These are phyloP conservation scores for Debaryomyces fabryi DNA, from an alignment of 1,139 yeast species.

Conservation along the genomic window DNA sequence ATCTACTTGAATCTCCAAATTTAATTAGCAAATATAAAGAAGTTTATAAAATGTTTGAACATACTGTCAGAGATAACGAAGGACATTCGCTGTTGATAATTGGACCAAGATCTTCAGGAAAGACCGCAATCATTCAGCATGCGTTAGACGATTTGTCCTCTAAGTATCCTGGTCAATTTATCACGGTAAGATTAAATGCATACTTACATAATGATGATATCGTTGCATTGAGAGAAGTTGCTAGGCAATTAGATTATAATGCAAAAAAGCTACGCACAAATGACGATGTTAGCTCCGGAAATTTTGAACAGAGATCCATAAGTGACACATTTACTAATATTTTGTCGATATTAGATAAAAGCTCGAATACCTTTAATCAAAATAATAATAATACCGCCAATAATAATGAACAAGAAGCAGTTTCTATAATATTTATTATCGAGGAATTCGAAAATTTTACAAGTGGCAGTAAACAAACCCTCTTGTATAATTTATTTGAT, in stretches of 20 bases:
- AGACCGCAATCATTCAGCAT: slow-evolving; percentile 62
- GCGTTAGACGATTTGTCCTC: slow-evolving; percentile 53
- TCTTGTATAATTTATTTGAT: slow-evolving; percentile 85
- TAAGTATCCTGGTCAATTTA: slow-evolving; percentile 49
- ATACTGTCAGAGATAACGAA: slow-evolving; percentile 68
- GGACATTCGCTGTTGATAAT: slow-evolving; percentile 80
- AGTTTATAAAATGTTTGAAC: slow-evolving; percentile 58
- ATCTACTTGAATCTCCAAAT: slow-evolving; percentile 19
- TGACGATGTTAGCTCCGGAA: slow-evolving; percentile 14
- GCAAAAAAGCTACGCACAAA: slow-evolving; percentile 24
- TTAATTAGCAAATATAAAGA: slow-evolving; percentile 45
- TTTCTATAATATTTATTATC: slow-evolving; percentile 73
- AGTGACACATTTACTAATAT: slow-evolving; percentile 45
- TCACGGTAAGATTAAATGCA: slow-evolving; percentile 70
- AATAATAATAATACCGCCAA: neutral
- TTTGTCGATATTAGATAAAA: slow-evolving; percentile 33
- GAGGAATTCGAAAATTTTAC: slow-evolving; percentile 88
- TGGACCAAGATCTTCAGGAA: slow-evolving; percentile 84
- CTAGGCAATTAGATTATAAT: slow-evolving; percentile 71
- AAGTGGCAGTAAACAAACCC: slow-evolving; percentile 71
- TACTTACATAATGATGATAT: slow-evolving; percentile 73
- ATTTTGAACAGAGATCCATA: slow-evolving; percentile 48
- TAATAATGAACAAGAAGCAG: slow-evolving; percentile 16
- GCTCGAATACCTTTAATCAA: slow-evolving; percentile 14
- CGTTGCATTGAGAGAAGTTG: slow-evolving; percentile 81